Evolutionary conservation across 2,329 filamentous ascomycete species (phyloP).

Genomic region (Rhynchosporium secalis): DNA sequence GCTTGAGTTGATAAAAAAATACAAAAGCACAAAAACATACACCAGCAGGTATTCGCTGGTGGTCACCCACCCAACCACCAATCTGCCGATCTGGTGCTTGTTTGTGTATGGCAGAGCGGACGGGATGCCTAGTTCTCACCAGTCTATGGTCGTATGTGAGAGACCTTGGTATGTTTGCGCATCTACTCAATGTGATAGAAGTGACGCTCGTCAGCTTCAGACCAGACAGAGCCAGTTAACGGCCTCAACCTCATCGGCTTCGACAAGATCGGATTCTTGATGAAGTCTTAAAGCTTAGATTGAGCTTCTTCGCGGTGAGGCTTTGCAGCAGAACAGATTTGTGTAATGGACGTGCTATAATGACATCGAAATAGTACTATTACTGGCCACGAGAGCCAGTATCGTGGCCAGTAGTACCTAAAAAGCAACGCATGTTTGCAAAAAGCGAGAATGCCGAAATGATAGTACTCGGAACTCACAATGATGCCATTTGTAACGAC

Average conservation of each 20-base stretch:
- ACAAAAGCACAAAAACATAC: slow-evolving; percentile 30
- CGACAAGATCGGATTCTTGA: too few species aligned
- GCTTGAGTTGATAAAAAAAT: background rate
- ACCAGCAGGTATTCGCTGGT: slow-evolving; percentile 35
- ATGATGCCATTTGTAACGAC: slow-evolving; percentile 46
- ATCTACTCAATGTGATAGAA: background rate
- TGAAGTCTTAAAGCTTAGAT: too few species aligned
- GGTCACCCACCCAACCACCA: slow-evolving; percentile 29
- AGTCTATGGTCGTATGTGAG: slow-evolving; percentile 31
- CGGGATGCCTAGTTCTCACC: slow-evolving; percentile 29
- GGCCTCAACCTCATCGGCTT: too few species aligned
- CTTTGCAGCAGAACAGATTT: too few species aligned
- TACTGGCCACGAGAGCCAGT: too few species aligned
- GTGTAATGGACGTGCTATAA: too few species aligned
- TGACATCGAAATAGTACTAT: too few species aligned
- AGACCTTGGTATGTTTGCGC: background rate
- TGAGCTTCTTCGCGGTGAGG: too few species aligned
- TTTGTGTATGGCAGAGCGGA: slow-evolving; percentile 30
- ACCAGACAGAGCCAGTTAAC: too few species aligned
- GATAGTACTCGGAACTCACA: slow-evolving; percentile 33
- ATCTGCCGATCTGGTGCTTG: slow-evolving; percentile 25
- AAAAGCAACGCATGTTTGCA: background rate
- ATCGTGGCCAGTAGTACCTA: too few species aligned
- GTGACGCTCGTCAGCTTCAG: too few species aligned
- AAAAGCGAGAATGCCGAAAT: background rate